Base-by-base conservation (phyloP, 495 filamentous ascomycete species). In the Lasiosphaeria ovina region DNA sequence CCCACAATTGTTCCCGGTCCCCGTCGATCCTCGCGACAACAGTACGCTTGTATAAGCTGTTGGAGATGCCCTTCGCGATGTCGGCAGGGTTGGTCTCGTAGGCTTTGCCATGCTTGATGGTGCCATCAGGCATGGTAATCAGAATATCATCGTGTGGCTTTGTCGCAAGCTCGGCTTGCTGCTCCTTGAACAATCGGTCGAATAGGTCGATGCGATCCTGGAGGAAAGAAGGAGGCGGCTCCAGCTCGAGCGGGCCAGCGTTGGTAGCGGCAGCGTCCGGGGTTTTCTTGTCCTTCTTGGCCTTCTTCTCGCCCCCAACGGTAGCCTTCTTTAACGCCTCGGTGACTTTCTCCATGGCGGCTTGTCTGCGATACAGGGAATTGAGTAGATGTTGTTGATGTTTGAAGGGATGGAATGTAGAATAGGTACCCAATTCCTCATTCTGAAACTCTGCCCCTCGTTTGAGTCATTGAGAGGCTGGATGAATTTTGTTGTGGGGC, bases 141-240 rank as follows among this genome's bases (percentile, higher is more conserved):
- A 78, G 80, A 71, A 91, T 91, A 32, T 82, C 74, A 57, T 89
- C 83, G 54, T 81, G 83, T 17, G 87, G 84, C 71, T 83, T 87
- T 63, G 73, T 76, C 55, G 86, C 82, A 53, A 89, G 70, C 52
- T 94, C 88, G 16, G 87, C 86, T 55, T 96, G 85, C 67, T 89
- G 84, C 72, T 90, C 81, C 61, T 88, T 86, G 83, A 92, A 97
- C 33, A 98, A 76, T 66, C 87, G 84, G 62, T 98, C 88, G 76
- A 97, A 98, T 6, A 98, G 75, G 34, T 86, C 78, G 68, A 97
- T 89, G 35, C 94, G 88, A 66, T 93, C 83, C 64, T 90, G 76
- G 62, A 97, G 81, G 73, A 89, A 96, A n/a, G 85, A 81, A 24
- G 93, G 89, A 35, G 86, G 79, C n/a, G 85, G 83, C 44, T 81